Conservation (phyloP, 2,329 filamentous ascomycete species). For the Xylariaceae sp. region DNA sequence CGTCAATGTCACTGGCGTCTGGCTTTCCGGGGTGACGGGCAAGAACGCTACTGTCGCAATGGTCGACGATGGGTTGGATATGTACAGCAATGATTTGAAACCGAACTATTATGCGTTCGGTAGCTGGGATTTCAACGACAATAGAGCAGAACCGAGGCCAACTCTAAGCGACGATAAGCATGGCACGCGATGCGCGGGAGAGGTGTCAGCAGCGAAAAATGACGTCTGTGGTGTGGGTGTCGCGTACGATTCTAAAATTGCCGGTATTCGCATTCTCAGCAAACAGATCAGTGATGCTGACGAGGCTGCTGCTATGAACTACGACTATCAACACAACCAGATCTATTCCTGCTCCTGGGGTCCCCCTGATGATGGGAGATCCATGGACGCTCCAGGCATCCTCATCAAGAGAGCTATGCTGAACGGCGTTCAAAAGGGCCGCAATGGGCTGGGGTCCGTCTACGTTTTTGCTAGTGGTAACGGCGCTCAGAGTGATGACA, state of each 20-base stretch:
- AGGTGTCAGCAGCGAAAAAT: slow-evolving; percentile 91
- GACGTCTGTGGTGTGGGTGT: slow-evolving; percentile 95
- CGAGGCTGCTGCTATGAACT: slow-evolving; percentile 91
- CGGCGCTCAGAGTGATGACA: slow-evolving; percentile 84
- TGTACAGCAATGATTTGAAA: slow-evolving; percentile 91
- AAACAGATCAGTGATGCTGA: slow-evolving; percentile 91
- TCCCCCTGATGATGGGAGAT: slow-evolving; percentile 87
- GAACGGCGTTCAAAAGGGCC: slow-evolving; percentile 88
- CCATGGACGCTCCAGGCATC: slow-evolving; percentile 92
- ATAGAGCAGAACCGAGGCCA: slow-evolving; percentile 78
- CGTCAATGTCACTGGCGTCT: slow-evolving; percentile 93
- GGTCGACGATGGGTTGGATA: slow-evolving; percentile 94
- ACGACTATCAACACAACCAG: slow-evolving; percentile 86
- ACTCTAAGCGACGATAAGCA: slow-evolving; percentile 85
- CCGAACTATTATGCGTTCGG: slow-evolving; percentile 93
- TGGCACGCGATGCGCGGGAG: slow-evolving; percentile 92
- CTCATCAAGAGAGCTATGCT: slow-evolving; percentile 91
- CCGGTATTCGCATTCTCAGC: slow-evolving; percentile 91
- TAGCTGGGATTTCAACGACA: slow-evolving; percentile 96
- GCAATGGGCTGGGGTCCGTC: slow-evolving; percentile 82
- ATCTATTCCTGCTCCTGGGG: slow-evolving; percentile 99
- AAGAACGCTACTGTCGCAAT: slow-evolving; percentile 90
- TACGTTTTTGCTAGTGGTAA: slow-evolving; percentile 98
- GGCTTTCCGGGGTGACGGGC: slow-evolving; percentile 89
- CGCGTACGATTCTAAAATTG: slow-evolving; percentile 88